Evolutionary conservation across 106 monocot genomes (phyloP).

Genomic region (Gastrodia elata): DNA sequence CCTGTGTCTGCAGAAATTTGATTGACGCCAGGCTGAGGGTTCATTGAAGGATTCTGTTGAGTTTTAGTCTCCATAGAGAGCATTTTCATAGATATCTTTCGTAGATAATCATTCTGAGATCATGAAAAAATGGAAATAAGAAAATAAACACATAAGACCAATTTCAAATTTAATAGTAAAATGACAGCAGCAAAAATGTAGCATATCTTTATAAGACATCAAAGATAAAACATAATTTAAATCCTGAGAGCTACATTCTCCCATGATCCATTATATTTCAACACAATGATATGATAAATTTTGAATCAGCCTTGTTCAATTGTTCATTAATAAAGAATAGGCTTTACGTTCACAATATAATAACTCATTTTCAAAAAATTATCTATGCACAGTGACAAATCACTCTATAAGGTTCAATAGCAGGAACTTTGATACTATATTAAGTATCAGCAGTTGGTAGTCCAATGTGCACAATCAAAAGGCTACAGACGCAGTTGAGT

Average conservation of each 20-base stretch:
- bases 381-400: neutral
- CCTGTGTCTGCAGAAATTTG: conserved; percentile 52
- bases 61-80: conserved; percentile 75
- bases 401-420: neutral
- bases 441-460: neutral
- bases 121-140: conserved; percentile 8
- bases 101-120: conserved; percentile 65
- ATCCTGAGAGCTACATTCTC: neutral
- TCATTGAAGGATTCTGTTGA: conserved; percentile 22
- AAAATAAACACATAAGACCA: neutral
- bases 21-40: conserved; percentile 12
- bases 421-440: neutral
- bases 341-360: neutral
- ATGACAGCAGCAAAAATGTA: neutral
- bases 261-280: neutral
- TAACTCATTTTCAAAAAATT: neutral
- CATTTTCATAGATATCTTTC: conserved; percentile 77
- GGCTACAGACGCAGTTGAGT: neutral
- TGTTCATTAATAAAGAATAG: neutral
- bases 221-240: neutral
- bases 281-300: neutral
- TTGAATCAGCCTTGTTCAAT: neutral
- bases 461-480: neutral
- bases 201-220: neutral
- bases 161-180: neutral